Evolutionary conservation across 2,329 filamentous ascomycete species (phyloP), one percentile per base, ranked within the genome.

Genomic region (Scortechinia acanthostroma): DNA sequence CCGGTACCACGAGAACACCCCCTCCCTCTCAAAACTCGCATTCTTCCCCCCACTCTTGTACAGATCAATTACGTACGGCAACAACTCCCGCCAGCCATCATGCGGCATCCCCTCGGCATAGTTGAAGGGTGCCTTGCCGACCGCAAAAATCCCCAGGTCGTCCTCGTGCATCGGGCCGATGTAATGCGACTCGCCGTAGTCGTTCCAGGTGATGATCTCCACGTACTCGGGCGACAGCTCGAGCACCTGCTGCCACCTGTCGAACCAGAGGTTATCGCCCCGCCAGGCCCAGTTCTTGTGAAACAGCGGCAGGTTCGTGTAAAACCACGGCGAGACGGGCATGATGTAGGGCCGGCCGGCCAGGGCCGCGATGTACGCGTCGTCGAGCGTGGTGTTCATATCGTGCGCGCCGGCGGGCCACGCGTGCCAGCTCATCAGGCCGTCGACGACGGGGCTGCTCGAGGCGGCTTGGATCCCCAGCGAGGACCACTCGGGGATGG

Each of bases 201-300:
- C 51, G 52, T 30, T 66, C 53, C 6, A 30, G n/a, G 3, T 59
- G 46, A 22, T 58, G 53, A n/a, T 59, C 62, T 55, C 60, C 5
- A 76, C 66, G 16, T 69, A 69, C 28, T 67, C 59, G 1, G 74
- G 71, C 21, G 67, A 53, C 1, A 75, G 35, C 3, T 63, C 52
- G n/a, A 73, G 49, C 1, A 69, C 63, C 46, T 75, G 62, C 22
- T 67, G 58, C 78, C 78, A 83, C 4, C 79, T 71, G 45, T 76
- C 64, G 49, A 68, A 71, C 77, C 80, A 85, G 13, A 83, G 58
- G 45, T 71, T 64, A 50, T 83, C 79, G 16, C 76, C 74, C 19
- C 69, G 68, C 66, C 75, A 83, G 4, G 80, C 62, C 77, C 79
- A 84, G 54, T 80, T 78, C 60, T 83, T 83, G 37, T 62, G 57